Conservation (phyloP, 371 early-diverging fungal genomes). For the Mucor irregularis region DNA sequence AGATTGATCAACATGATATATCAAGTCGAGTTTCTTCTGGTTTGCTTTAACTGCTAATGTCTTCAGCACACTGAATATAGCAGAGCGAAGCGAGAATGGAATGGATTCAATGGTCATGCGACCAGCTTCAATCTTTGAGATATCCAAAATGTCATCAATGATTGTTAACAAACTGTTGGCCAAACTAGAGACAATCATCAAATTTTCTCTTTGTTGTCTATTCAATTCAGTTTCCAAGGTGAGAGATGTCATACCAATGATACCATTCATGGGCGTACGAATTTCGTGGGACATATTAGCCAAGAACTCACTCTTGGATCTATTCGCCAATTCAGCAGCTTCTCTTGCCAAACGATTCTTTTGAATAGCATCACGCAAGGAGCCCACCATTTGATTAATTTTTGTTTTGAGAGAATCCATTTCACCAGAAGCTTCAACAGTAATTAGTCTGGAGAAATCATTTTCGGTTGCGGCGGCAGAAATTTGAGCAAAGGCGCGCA, state of each 20-base stretch:
- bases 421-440: conserved; percentile 73
- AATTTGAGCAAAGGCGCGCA: conserved; percentile 65
- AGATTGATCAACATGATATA: conserved; percentile 62
- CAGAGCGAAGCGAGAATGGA: conserved; percentile 66
- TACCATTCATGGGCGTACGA: conserved; percentile 81
- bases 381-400: conserved; percentile 74
- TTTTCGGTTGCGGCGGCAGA: conserved; percentile 65
- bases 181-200: conserved; percentile 69
- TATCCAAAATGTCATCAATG: conserved; percentile 82
- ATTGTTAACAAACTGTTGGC: conserved; percentile 72
- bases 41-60: conserved; percentile 66
- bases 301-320: conserved; percentile 74
- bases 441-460: conserved; percentile 73
- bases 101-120: conserved; percentile 71
- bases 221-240: conserved; percentile 66
- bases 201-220: conserved; percentile 75
- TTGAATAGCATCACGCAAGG: conserved; percentile 70
- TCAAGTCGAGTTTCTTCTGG: conserved; percentile 66
- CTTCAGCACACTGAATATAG: conserved; percentile 66
- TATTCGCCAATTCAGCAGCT: conserved; percentile 74
- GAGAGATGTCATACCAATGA: conserved; percentile 75
- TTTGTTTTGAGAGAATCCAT: conserved; percentile 79
- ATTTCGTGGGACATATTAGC: conserved; percentile 78
- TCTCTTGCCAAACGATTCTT: conserved; percentile 74
- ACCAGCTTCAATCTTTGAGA: conserved; percentile 84